Evolutionary conservation across 2,329 filamentous ascomycete species (phyloP), one percentile per base, ranked within the genome.

Genomic region (Hypoxylon sp.): DNA sequence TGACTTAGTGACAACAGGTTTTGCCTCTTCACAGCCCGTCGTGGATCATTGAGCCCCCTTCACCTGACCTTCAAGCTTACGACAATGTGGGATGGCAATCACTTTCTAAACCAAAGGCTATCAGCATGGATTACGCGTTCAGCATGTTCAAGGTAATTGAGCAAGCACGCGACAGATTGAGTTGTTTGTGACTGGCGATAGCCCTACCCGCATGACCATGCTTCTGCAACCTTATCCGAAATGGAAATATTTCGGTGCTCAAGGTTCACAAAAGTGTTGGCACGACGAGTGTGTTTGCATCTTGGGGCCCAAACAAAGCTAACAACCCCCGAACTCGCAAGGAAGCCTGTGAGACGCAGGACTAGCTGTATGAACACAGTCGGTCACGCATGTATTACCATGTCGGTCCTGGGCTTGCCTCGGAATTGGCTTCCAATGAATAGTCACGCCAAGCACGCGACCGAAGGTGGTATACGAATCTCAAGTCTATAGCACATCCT

Each of bases 361-460:
- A 32, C 7, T 19, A 28, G 28, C 19, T 50, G 41, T 57, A 14
- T 36, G 13, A 48, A 28, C 19, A 34, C 23, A 17, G 45, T 36
- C 49, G 36, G 43, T 43, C 21, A 48, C 49, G 30, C 49, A 36
- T 46, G 49, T 60, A 25, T 19, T 21, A 41, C 38, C 7, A 17
- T 41, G 23, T 38, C 34, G 13, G 19, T 30, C 41, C 23, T 41
- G 38, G 41, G 49, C 30, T 23, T 41, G 49, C 28, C 50, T 52
- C 58, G 53, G 62, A 52, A 46, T 28, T 30, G 19, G 45, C 41
- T 51, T 50, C 41, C n/a, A 38, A 25, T 3, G n/a, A 49, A 41
- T 17, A 30, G 23, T n/a, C 17, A 36, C 38, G 46, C 56, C 46
- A 63, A 60, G 59, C 6, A n/a, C 21, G 7, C 23, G 43, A 49